Evolutionary conservation across 1,284 basidiomycete genomes (phyloP).

Genomic region (Heterobasidion parviporum): DNA sequence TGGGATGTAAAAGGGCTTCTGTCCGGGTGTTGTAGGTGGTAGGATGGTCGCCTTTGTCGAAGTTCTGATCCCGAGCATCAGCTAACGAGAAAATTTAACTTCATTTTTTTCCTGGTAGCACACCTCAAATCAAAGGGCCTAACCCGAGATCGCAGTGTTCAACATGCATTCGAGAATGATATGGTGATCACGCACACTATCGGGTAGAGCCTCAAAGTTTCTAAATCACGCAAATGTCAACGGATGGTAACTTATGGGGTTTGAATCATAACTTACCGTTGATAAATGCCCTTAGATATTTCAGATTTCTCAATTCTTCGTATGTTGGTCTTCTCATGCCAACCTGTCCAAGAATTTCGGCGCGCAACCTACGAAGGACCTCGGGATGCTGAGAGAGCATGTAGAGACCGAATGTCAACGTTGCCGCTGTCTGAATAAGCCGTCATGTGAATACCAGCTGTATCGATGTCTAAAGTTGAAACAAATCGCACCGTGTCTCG

Average conservation of each 20-base stretch:
- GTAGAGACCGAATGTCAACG: constrained; percentile 46
- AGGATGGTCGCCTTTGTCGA: constrained; percentile 3
- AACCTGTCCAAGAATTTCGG: constrained; percentile 44
- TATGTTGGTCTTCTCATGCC: constrained; percentile 33
- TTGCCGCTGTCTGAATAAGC: constrained; percentile 37
- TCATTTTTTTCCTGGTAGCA: background rate
- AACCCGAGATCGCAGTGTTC: background rate
- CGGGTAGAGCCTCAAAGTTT: constrained; percentile 36
- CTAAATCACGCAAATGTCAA: background rate
- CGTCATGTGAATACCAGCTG: background rate
- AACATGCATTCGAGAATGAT: constrained; percentile 10
- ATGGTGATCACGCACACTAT: constrained; percentile 18
- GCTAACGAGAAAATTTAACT: background rate
- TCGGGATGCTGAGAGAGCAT: constrained; percentile 43
- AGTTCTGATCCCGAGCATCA: constrained; percentile 1
- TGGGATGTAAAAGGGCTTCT: constrained; percentile 15
- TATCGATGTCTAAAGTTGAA: background rate
- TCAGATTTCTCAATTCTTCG: constrained; percentile 49
- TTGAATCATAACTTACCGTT: constrained; percentile 32
- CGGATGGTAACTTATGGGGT: background rate
- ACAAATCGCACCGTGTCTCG: constrained; percentile 29
- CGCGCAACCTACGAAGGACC: constrained; percentile 36
- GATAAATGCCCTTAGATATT: constrained; percentile 49
- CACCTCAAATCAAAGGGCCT: constrained; percentile 14
- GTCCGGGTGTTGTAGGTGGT: constrained; percentile 8